These are phyloP conservation scores for Blastocystis sp. DNA, from an alignment of 352 stramenopile species.

Conservation along the genomic window DNA sequence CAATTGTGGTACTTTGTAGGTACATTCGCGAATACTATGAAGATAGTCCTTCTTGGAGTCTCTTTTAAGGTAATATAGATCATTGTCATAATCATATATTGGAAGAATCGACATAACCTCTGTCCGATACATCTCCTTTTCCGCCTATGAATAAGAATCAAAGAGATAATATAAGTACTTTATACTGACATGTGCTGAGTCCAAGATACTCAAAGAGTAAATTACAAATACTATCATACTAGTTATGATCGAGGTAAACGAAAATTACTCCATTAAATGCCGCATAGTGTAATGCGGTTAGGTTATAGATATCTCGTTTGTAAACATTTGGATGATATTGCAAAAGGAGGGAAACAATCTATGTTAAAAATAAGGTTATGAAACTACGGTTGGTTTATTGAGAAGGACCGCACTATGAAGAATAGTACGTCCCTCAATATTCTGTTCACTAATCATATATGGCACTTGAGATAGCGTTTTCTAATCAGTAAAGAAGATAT, in stretches of 20 bases:
- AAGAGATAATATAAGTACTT: neutral
- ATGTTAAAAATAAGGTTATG: neutral
- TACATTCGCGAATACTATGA: no score
- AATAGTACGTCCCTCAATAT: conserved; percentile 10
- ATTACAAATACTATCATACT: neutral
- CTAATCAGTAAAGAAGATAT: neutral
- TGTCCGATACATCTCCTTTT: neutral
- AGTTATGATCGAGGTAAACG: neutral
- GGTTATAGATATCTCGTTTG: neutral
- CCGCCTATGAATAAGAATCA: neutral
- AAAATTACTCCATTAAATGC: neutral
- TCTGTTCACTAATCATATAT: neutral
- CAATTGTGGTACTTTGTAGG: no score
- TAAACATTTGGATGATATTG: neutral
- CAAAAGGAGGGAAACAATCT: neutral
- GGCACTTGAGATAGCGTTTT: neutral
- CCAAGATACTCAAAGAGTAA: neutral
- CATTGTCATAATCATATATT: neutral
- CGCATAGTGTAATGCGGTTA: neutral
- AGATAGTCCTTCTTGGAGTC: neutral
- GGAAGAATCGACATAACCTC: neutral
- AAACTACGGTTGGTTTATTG: neutral
- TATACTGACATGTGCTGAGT: neutral
- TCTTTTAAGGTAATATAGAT: neutral
- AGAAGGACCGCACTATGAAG: neutral